phyloP scores from a whole-genome alignment of 805 yeast genomes.

The Brettanomyces naardenensis region DNA sequence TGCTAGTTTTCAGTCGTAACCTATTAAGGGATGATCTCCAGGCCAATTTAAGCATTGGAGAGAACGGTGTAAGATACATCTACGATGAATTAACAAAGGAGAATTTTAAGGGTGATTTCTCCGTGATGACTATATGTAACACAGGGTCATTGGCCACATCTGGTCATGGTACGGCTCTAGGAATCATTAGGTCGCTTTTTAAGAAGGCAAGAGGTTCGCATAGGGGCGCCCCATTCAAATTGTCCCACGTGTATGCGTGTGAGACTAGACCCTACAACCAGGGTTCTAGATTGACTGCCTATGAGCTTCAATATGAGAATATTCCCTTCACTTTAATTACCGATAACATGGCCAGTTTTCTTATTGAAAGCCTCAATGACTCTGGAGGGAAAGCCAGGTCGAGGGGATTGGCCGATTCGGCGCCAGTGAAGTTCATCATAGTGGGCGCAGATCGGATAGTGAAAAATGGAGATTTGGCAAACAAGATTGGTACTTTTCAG shows the following conservation, averaged over 20 bases:
- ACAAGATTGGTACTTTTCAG: constrained; percentile 93
- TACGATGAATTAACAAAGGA: constrained; percentile 34
- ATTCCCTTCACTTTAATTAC: constrained; percentile 87
- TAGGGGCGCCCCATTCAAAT: constrained; percentile 29
- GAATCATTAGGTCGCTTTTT: constrained; percentile 70
- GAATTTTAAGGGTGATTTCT: constrained; percentile 54
- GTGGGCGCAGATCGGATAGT: constrained; percentile 97
- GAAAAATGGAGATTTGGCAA: constrained; percentile 90
- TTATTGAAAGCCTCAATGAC: constrained; percentile 43
- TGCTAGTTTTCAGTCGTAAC: constrained; percentile 39
- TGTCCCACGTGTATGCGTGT: constrained; percentile 73
- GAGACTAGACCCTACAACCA: constrained; percentile 97
- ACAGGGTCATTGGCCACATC: constrained; percentile 97
- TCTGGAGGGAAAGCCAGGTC: constrained; percentile 17
- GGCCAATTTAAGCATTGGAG: constrained; percentile 76
- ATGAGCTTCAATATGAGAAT: constrained; percentile 74
- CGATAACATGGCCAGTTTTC: constrained; percentile 84
- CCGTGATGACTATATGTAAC: constrained; percentile 88
- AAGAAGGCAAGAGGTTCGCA: constrained; percentile 24
- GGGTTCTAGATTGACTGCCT: constrained; percentile 90
- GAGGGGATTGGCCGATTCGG: constrained; percentile 23
- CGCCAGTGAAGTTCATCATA: constrained; percentile 81
- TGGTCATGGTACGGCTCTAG: constrained; percentile 95
- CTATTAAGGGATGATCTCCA: constrained; percentile 69
- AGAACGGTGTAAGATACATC: constrained; percentile 71